Evolutionary conservation across 1,139 yeast species (phyloP), one percentile per base, ranked within the genome.

Genomic region (Blastobotrys persicus): DNA sequence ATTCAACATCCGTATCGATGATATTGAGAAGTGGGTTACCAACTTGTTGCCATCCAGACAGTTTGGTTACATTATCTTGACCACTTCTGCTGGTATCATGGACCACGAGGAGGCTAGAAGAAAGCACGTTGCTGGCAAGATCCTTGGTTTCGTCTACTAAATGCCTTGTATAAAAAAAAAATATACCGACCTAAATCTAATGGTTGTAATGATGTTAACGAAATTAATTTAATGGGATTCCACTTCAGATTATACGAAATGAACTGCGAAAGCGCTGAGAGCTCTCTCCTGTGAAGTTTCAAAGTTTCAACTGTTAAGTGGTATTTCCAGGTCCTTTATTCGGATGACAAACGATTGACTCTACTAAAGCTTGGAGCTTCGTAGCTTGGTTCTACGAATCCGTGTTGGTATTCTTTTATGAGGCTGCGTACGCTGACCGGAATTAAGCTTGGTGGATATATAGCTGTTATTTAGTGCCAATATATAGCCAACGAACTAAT

Each of bases 51-150:
- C 98, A 70, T 95, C 98, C 61, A 88, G 98, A 85, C 98, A 91
- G 77, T 91, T 91, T 70, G 98, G 98, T 79, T 89, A 78, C 78
- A 91, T 91, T 70, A 86, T 91, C 74, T 83, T 91, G 71, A 91
- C 98, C 74, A 92, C 98, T 66, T 92, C 98, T 67, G 96, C 98
- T 67, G 98, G 98, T 78, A 92, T 92, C 67, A 89, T 92, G 96
- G 98, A 92, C 81, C 98, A 92, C 79, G 98, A 92, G 80, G 98
- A 92, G 80, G 98, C 98, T 67, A 89, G 97, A 84, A 87, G 98
- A 85, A 92, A 92, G 87, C 98, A 92, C 77, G 98, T 91, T 66
- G 88, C 97, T 65, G 98, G 98, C 75, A 91, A 91, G 79, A 85
- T 91, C 71, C 83, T 91, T 70, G 98, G 98, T 69, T 91, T 87